These are phyloP conservation scores for Penicillium arizonense DNA, from an alignment of 495 filamentous ascomycete genomes.

Conservation along the genomic window DNA sequence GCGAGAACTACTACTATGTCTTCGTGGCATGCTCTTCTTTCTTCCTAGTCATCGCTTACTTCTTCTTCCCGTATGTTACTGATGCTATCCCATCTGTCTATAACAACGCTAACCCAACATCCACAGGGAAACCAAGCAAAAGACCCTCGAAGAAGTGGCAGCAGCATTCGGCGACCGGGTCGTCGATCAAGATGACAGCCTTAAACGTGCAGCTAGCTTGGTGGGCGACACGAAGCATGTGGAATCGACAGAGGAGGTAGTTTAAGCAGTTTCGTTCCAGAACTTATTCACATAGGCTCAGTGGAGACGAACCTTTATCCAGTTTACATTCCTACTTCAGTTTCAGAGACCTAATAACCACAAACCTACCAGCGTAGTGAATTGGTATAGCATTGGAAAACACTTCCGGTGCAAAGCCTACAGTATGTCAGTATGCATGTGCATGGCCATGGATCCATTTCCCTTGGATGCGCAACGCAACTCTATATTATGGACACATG, in stretches of 20 bases:
- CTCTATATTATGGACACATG: too few relatives aligned
- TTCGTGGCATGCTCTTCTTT: slow-evolving; percentile 52
- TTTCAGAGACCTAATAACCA: too few relatives aligned
- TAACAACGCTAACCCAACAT: not conserved
- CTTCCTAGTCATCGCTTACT: slow-evolving; percentile 51
- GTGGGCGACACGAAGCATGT: slow-evolving; percentile 26
- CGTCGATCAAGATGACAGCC: slow-evolving; percentile 35
- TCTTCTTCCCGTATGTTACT: slow-evolving; percentile 51
- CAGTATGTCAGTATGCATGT: too few relatives aligned
- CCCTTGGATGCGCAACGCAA: too few relatives aligned
- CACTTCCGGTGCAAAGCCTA: too few relatives aligned
- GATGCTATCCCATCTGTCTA: not conserved
- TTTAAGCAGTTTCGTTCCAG: not conserved
- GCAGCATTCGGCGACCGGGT: slow-evolving; percentile 57
- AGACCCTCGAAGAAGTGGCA: slow-evolving; percentile 59
- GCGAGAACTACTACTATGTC: slow-evolving; percentile 61
- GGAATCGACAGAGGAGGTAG: slow-evolving; percentile 8
- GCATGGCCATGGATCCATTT: too few relatives aligned
- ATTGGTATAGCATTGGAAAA: too few relatives aligned
- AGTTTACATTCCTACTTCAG: too few relatives aligned
- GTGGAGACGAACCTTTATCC: too few relatives aligned
- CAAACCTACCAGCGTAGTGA: too few relatives aligned
- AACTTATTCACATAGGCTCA: too few relatives aligned
- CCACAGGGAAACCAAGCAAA: slow-evolving; percentile 50
- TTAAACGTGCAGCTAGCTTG: slow-evolving; percentile 13